A percentile compares a stretch with the other conserved stretches of the same genome.
These are phyloP conservation scores for Canna indica DNA, from an alignment of 176 grass and related monocot species.

Conservation along the genomic window DNA sequence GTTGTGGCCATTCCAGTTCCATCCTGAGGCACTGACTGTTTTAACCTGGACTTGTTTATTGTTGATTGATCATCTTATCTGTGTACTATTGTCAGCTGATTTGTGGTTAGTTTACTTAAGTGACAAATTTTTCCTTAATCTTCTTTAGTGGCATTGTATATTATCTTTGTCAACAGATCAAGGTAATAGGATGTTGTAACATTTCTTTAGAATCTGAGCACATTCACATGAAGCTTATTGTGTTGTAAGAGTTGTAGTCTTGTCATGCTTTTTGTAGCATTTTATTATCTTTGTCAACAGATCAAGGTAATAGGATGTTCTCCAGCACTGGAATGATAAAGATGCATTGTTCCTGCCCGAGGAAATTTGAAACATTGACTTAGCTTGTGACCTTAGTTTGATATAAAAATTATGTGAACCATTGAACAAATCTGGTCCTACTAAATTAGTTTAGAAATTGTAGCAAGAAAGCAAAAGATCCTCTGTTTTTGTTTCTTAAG, in stretches of 20 bases:
- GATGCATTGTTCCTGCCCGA: no score
- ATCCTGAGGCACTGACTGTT: neutral
- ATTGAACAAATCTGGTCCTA: no score
- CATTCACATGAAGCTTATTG: constrained; percentile 51
- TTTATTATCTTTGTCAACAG: neutral
- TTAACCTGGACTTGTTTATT: neutral
- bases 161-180: no score
- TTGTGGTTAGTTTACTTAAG: neutral
- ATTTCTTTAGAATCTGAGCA: constrained; percentile 47
- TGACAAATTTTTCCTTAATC: neutral
- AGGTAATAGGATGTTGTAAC: no score
- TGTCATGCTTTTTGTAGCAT: neutral
- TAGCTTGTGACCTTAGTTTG: no score
- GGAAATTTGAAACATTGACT: no score
- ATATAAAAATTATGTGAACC: no score
- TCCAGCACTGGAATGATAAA: no score
- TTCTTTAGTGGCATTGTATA: constrained; percentile 85
- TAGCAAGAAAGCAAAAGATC: no score
- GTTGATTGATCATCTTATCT: neutral
- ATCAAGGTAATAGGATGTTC: neutral
- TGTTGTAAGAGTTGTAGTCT: constrained; percentile 22
- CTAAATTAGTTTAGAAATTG: no score
- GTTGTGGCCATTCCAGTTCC: neutral
- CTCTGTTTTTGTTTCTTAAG: no score
- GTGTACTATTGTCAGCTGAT: neutral